These are phyloP conservation scores for Strombidium stylifer DNA, from an alignment of 73 alveolate species.

Conservation along the genomic window DNA sequence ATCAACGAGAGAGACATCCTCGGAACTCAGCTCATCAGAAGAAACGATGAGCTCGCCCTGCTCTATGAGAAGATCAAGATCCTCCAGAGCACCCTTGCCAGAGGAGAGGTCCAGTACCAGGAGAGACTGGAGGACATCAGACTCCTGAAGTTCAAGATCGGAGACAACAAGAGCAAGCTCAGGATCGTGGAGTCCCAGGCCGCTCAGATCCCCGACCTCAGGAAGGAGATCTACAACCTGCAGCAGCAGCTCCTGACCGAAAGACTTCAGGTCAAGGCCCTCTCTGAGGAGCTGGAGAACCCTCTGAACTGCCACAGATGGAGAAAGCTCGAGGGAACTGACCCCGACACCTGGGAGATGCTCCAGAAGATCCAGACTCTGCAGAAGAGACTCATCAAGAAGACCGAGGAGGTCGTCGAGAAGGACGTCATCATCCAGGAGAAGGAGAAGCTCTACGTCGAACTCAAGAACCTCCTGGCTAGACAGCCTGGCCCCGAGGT, in stretches of 20 bases:
- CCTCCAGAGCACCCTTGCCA: slow-evolving; percentile 80
- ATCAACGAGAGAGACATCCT: slow-evolving; percentile 89
- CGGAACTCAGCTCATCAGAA: slow-evolving; percentile 95
- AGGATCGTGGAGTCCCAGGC: slow-evolving; percentile 74
- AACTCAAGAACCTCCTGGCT: slow-evolving; percentile 80
- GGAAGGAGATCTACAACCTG: slow-evolving; percentile 81
- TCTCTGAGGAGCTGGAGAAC: slow-evolving; percentile 95
- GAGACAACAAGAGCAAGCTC: slow-evolving; percentile 74
- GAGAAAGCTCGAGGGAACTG: slow-evolving; percentile 98
- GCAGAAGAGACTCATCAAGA: slow-evolving; percentile 87
- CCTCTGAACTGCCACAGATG: slow-evolving; percentile 95
- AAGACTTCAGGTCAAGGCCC: slow-evolving; percentile 96
- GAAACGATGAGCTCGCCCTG: slow-evolving; percentile 98
- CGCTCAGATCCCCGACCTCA: slow-evolving; percentile 76
- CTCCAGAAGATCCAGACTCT: slow-evolving; percentile 90
- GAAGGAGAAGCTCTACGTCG: slow-evolving; percentile 81
- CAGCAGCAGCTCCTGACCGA: slow-evolving; percentile 83
- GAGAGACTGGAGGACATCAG: slow-evolving; percentile 85
- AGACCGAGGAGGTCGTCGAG: slow-evolving; percentile 91
- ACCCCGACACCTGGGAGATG: slow-evolving; percentile 94
- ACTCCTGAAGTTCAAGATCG: slow-evolving; percentile 72
- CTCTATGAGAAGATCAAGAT: slow-evolving; percentile 97
- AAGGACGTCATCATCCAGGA: slow-evolving; percentile 85
- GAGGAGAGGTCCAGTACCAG: slow-evolving; percentile 85
- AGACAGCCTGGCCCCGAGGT: slow-evolving; percentile 96